A percentile compares a stretch with the other conserved stretches of the same genome.
These are phyloP conservation scores for Elsinoe necatrix DNA, from an alignment of 2,329 filamentous ascomycete genomes.

Conservation along the genomic window DNA sequence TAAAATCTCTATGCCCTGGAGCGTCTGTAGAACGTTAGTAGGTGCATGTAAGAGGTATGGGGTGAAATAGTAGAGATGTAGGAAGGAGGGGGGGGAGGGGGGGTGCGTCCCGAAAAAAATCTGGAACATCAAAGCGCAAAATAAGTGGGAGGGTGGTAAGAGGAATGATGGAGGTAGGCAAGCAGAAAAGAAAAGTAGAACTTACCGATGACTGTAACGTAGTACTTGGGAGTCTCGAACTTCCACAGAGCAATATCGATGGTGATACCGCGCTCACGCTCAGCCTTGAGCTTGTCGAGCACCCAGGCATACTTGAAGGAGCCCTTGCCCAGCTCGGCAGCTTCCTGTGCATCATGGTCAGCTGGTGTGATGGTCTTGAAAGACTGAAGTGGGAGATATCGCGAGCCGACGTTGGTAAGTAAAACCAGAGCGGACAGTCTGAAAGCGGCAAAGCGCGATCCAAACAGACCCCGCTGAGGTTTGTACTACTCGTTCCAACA, in stretches of 20 bases:
- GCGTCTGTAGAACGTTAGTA: conserved; percentile 46
- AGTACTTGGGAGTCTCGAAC: conserved; percentile 98
- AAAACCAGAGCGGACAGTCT: no score
- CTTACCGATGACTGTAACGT: conserved; percentile 83
- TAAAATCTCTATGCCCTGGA: conserved; percentile 99
- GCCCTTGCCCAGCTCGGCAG: conserved; percentile 97
- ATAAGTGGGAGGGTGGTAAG: no score
- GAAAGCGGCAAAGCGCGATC: conserved; percentile 18
- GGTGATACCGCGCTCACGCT: conserved; percentile 99
- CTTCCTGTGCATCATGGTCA: conserved; percentile 60
- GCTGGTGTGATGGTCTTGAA: conserved; percentile 17
- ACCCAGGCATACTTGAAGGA: conserved; percentile 99
- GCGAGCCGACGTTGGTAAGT: no score
- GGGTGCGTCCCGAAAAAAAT: no score
- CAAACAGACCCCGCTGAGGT: conserved; percentile 19
- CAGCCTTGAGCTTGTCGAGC: conserved; percentile 99
- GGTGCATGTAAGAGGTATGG: not conserved
- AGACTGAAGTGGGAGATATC: no score
- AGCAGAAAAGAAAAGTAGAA: conserved; percentile 23
- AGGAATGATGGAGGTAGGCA: no score
- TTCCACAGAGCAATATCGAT: conserved; percentile 99
- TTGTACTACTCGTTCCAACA: conserved; percentile 15
- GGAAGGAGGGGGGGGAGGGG: no score
- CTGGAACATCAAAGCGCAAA: no score
- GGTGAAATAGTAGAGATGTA: no score